Percentiles rank a stretch among this genome's conserved stretches.
Evolutionary conservation across 495 filamentous ascomycete genomes (phyloP).

Genomic region (Lepidopterella palustris): DNA sequence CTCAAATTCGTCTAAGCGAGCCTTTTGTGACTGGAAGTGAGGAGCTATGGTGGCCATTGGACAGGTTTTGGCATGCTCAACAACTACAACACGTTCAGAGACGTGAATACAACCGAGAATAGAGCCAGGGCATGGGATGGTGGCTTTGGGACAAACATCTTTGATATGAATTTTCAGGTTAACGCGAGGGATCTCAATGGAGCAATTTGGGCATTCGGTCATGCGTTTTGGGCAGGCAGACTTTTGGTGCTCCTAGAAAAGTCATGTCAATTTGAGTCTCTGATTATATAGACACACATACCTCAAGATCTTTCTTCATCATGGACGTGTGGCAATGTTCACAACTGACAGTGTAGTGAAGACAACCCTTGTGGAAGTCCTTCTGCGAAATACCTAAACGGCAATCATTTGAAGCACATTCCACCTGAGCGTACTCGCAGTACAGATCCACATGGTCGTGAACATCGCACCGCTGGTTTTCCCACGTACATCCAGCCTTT

Average conservation of each 20-base stretch:
- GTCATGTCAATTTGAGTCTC: background rate
- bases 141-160: slow-evolving; percentile 46
- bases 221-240: slow-evolving; percentile 46
- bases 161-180: slow-evolving; percentile 47
- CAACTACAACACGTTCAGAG: slow-evolving; percentile 45
- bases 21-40: slow-evolving; percentile 51
- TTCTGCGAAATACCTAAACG: slow-evolving; percentile 43
- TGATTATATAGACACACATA: slow-evolving; percentile 27
- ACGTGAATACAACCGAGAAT: slow-evolving; percentile 52
- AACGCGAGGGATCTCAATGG: slow-evolving; percentile 41
- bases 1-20: slow-evolving; percentile 51
- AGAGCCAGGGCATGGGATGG: slow-evolving; percentile 48
- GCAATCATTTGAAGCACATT: slow-evolving; percentile 48
- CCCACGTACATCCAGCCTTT: slow-evolving; percentile 55
- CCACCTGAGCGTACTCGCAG: slow-evolving; percentile 60
- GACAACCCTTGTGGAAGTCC: slow-evolving; percentile 51
- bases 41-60: slow-evolving; percentile 54
- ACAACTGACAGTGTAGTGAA: slow-evolving; percentile 52
- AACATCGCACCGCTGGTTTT: slow-evolving; percentile 59
- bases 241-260: slow-evolving; percentile 43
- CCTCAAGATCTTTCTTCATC: slow-evolving; percentile 54
- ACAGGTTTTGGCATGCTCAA: slow-evolving; percentile 49
- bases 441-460: slow-evolving; percentile 69
- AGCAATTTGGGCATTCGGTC: slow-evolving; percentile 50
- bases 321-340: slow-evolving; percentile 48